A percentile compares a stretch with the other conserved stretches of the same genome.
phyloP scores from a whole-genome alignment of 2,329 filamentous ascomycete species.

The Hypoxylon sp. region DNA sequence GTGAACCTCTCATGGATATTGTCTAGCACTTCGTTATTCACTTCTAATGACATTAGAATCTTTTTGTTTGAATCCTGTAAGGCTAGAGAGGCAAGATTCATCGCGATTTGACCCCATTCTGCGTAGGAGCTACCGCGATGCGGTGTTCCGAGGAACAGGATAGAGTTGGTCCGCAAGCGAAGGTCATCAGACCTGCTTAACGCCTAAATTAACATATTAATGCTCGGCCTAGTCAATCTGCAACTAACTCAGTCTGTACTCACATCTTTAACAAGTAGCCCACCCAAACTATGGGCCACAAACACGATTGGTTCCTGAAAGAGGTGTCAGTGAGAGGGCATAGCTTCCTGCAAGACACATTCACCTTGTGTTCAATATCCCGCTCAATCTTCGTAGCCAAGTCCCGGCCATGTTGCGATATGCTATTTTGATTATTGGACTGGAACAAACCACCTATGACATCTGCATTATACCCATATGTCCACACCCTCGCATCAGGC shows the following conservation, averaged over 20 bases:
- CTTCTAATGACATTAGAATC: conserved; percentile 53
- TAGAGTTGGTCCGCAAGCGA: conserved; percentile 51
- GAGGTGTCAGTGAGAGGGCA: background rate
- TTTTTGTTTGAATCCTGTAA: conserved; percentile 56
- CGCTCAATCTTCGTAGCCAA: conserved; percentile 52
- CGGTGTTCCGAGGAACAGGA: conserved; percentile 60
- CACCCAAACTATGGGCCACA: conserved; percentile 58
- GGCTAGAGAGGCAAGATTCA: conserved; percentile 54
- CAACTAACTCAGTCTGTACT: background rate
- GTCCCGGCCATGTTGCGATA: conserved; percentile 56
- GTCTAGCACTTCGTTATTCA: conserved; percentile 57
- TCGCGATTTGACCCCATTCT: conserved; percentile 55
- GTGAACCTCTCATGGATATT: conserved; percentile 57
- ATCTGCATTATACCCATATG: conserved; percentile 60
- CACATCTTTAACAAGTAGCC: conserved; percentile 58
- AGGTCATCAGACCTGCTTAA: conserved; percentile 51
- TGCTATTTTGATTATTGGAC: conserved; percentile 57
- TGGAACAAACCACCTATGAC: conserved; percentile 55
- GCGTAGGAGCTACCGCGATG: conserved; percentile 56
- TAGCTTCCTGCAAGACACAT: background rate
- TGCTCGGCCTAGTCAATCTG: background rate
- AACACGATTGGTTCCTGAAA: conserved; percentile 54
- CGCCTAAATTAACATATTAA: conserved; percentile 46
- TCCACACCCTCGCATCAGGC: conserved; percentile 56
- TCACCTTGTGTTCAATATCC: conserved; percentile 52